These are phyloP conservation scores for Paspalum vaginatum DNA, from an alignment of 176 grass and related monocot genomes.

Conservation along the genomic window DNA sequence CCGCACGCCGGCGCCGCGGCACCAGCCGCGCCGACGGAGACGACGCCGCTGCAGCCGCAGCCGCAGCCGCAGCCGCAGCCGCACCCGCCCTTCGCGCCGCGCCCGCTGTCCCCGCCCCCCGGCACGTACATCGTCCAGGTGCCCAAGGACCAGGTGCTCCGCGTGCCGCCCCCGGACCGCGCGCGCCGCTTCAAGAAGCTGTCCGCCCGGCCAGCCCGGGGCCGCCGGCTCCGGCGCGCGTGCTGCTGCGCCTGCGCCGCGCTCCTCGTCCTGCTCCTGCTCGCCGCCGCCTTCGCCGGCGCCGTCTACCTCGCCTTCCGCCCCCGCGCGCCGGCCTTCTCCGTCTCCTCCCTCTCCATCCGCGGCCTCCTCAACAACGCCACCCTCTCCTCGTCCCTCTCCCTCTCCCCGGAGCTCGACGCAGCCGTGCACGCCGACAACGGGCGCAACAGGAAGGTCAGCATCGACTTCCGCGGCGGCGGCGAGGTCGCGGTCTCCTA, in stretches of 20 bases:
- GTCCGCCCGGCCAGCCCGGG: constrained; percentile 43
- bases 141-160: constrained; percentile 83
- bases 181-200: constrained; percentile 55
- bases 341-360: constrained; percentile 60
- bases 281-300: constrained; percentile 18
- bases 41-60: constrained; percentile 24
- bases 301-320: constrained; percentile 61
- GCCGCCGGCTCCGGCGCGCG: constrained; percentile 37
- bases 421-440: constrained; percentile 65
- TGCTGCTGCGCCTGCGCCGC: constrained; percentile 34
- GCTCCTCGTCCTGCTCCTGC: neutral
- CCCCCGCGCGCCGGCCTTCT: constrained; percentile 67
- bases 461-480: constrained; percentile 68
- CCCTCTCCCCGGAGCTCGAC: constrained; percentile 41
- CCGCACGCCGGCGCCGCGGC: neutral
- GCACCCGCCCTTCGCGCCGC: constrained; percentile 32
- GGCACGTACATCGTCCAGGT: constrained; percentile 76
- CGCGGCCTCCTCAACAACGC: constrained; percentile 38
- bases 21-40: neutral
- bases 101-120: neutral
- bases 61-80: too few relatives aligned
- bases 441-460: constrained; percentile 53
- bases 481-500: constrained; percentile 52
- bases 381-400: neutral
- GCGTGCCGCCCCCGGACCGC: constrained; percentile 64